These are phyloP conservation scores for Conticribra guillardii DNA, from an alignment of 108 stramenopile species.

Conservation along the genomic window DNA sequence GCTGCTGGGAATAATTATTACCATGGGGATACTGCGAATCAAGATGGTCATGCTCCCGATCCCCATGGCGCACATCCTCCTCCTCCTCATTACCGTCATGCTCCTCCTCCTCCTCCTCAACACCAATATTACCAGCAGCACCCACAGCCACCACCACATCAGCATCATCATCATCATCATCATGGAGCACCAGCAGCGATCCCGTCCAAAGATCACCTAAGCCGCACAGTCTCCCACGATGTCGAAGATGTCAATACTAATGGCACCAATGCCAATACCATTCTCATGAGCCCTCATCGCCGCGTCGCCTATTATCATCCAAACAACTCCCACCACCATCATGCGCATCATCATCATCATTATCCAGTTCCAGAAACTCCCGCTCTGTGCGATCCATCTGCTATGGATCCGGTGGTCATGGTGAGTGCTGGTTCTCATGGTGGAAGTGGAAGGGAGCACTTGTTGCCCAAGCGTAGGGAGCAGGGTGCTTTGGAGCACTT, in stretches of 20 bases:
- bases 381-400: slow-evolving; percentile 1
- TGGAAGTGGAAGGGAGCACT: slow-evolving; percentile 2
- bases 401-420: slow-evolving; percentile 16
- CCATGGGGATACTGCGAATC: too few species aligned
- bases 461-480: slow-evolving; percentile 37
- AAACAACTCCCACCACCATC: neutral
- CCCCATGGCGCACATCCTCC: neutral
- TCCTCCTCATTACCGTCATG: slow-evolving; percentile 1
- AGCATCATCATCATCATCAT: neutral
- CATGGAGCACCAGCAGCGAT: neutral
- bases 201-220: slow-evolving; percentile 2
- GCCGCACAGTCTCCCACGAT: slow-evolving; percentile 27
- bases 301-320: too few species aligned
- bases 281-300: too few species aligned
- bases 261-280: neutral
- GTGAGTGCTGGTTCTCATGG: slow-evolving; percentile 1
- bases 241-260: slow-evolving; percentile 1
- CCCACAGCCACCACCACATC: neutral
- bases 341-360: neutral
- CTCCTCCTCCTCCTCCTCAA: neutral
- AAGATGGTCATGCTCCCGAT: neutral
- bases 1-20: neutral
- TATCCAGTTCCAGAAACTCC: slow-evolving; percentile 22
- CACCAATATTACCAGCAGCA: neutral
- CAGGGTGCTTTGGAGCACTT: slow-evolving; percentile 34